A percentile compares a stretch with the other conserved stretches of the same genome.
Conservation (phyloP, 75 land plant genomes). For the Sequoiadendron giganteum region DNA sequence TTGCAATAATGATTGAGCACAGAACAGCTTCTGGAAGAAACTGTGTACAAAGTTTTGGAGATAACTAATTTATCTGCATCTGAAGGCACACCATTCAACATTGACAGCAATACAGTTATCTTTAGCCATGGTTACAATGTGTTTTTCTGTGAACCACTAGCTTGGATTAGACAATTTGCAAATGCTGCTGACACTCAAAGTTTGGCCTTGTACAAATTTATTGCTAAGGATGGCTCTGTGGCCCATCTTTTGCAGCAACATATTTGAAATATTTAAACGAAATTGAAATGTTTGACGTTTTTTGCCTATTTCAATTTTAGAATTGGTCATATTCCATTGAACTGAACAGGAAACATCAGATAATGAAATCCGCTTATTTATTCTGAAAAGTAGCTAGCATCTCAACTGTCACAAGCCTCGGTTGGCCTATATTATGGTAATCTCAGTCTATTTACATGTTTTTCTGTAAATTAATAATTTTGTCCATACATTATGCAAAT, state of each 20-base stretch:
- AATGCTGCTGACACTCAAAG: not conserved
- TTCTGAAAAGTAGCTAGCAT: not conserved
- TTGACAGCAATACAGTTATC: not conserved
- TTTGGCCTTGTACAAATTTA: not conserved
- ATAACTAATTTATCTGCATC: not conserved
- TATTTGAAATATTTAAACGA: not conserved
- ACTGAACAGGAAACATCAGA: not conserved
- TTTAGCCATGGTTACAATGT: not conserved
- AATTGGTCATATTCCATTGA: not conserved
- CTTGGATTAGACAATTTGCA: not conserved
- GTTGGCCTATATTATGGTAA: not conserved
- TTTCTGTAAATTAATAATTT: not conserved
- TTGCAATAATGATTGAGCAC: not conserved
- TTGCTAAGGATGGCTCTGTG: too few relatives aligned
- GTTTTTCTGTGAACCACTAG: not conserved
- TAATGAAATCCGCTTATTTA: not conserved
- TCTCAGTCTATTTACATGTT: not conserved
- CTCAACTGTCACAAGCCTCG: not conserved
- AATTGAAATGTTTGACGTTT: not conserved
- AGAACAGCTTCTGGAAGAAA: not conserved
- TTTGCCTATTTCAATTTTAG: not conserved
- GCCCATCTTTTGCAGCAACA: too few relatives aligned
- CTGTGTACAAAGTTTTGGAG: not conserved
- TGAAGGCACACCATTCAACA: not conserved
- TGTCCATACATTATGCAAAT: not conserved